Percentiles rank a stretch among this genome's conserved stretches.
Evolutionary conservation across 1,284 basidiomycete species (phyloP).

Genomic region (Cerioporus squamosus): DNA sequence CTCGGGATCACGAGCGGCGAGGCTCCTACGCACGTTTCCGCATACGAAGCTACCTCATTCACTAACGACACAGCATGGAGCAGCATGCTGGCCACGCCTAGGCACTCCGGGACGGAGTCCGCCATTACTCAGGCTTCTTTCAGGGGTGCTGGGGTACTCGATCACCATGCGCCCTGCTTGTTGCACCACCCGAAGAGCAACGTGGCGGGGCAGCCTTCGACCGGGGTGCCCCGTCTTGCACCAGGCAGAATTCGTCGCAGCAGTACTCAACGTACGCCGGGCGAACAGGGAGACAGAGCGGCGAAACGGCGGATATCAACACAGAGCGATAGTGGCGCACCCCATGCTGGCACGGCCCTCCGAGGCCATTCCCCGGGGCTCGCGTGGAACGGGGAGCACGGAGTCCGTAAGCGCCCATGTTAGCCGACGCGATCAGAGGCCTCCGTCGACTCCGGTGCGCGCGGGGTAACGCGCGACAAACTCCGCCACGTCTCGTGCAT

Average conservation of each 20-base stretch:
- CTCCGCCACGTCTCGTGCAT: not conserved
- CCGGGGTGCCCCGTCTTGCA: not conserved
- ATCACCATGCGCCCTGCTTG: not conserved
- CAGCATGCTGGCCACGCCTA: not conserved
- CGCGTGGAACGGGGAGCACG: too few relatives aligned
- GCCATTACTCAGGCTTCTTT: not conserved
- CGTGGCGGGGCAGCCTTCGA: not conserved
- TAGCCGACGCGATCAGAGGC: slow-evolving; percentile 1
- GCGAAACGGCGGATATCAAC: too few relatives aligned
- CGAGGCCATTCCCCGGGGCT: too few relatives aligned
- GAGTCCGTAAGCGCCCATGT: too few relatives aligned
- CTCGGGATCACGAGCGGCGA: too few relatives aligned
- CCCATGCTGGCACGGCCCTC: not conserved
- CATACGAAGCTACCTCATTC: too few relatives aligned
- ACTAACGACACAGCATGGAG: too few relatives aligned
- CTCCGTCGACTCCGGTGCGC: not conserved
- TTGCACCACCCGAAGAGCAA: not conserved
- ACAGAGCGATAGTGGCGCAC: not conserved
- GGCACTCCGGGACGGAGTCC: slow-evolving; percentile 3
- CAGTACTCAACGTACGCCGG: too few relatives aligned
- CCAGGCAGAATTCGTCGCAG: too few relatives aligned
- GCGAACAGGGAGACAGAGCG: too few relatives aligned
- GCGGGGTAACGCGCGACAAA: not conserved
- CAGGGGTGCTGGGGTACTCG: not conserved
- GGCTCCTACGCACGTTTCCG: too few relatives aligned